phyloP scores from a whole-genome alignment of 2,329 filamentous ascomycete genomes.

The Myriosclerotinia scirpicola region DNA sequence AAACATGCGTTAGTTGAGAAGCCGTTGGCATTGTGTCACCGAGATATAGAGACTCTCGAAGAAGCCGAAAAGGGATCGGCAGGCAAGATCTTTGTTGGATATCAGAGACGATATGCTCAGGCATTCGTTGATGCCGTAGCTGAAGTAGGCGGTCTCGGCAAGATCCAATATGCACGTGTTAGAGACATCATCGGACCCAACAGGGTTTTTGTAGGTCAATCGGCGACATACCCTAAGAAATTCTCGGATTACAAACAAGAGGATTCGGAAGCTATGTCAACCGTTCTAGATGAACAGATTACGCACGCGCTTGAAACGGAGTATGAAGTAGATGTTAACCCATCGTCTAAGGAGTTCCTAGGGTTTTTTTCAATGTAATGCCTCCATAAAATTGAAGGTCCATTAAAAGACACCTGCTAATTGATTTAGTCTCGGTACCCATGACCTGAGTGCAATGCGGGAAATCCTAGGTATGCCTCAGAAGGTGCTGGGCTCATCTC shows the following conservation, averaged over 20 bases:
- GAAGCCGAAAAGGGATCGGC: conserved; percentile 48
- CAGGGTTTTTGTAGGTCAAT: conserved; percentile 48
- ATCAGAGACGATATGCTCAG: conserved; percentile 60
- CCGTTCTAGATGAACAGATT: conserved; percentile 85
- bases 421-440: conserved; percentile 51
- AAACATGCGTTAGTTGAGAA: conserved; percentile 63
- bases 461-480: conserved; percentile 51
- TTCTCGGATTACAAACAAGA: conserved; percentile 44
- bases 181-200: conserved; percentile 55
- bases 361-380: conserved; percentile 17
- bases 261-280: conserved; percentile 29
- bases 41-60: conserved; percentile 49
- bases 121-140: conserved; percentile 54
- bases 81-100: conserved; percentile 56
- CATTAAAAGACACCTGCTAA: background rate
- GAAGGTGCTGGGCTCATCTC: conserved; percentile 46
- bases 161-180: conserved; percentile 56
- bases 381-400: background rate
- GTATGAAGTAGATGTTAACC: conserved; percentile 17
- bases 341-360: conserved; percentile 16
- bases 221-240: conserved; percentile 48
- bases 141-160: conserved; percentile 52
- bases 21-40: conserved; percentile 52
- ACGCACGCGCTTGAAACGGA: conserved; percentile 86
- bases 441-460: conserved; percentile 56